Conservation (phyloP, 164 flowering plant species). For the Sextonia rubra region DNA sequence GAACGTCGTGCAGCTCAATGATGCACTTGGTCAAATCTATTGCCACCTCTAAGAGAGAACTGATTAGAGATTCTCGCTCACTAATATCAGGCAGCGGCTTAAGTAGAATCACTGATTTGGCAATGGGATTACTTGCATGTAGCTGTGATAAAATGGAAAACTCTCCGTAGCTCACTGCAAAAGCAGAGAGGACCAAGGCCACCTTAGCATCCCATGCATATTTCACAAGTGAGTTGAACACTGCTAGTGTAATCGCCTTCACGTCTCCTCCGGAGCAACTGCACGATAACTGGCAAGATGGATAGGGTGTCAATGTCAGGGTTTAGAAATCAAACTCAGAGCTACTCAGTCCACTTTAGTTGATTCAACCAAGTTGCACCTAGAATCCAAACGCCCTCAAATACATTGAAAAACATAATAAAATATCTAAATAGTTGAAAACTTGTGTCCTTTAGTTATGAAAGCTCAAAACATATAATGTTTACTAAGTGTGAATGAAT, state of each 20-base stretch:
- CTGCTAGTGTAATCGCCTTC: slow-evolving; percentile 38
- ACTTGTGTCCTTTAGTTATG: too few relatives aligned
- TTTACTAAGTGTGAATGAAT: too few relatives aligned
- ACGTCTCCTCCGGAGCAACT: slow-evolving; percentile 62
- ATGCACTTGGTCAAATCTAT: slow-evolving; percentile 41
- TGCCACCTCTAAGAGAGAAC: slow-evolving; percentile 30
- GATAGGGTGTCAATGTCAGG: too few relatives aligned
- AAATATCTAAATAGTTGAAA: too few relatives aligned
- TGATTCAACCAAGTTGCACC: too few relatives aligned
- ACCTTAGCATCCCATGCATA: slow-evolving; percentile 49
- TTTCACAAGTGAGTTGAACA: slow-evolving; percentile 41
- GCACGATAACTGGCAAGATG: slow-evolving; percentile 45
- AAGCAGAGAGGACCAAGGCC: slow-evolving; percentile 40
- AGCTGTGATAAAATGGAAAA: slow-evolving; percentile 43
- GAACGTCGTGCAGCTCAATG: slow-evolving; percentile 43
- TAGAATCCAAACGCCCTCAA: too few relatives aligned
- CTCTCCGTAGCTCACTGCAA: slow-evolving; percentile 42
- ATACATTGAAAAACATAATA: too few relatives aligned
- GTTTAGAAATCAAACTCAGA: too few relatives aligned
- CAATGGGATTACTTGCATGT: slow-evolving; percentile 29
- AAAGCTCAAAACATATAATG: too few relatives aligned
- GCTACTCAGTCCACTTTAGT: too few relatives aligned
- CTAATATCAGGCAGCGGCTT: slow-evolving; percentile 49
- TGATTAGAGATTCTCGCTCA: slow-evolving; percentile 30
- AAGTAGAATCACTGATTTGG: slow-evolving; percentile 38